Evolutionary conservation across 2,329 filamentous ascomycete genomes (phyloP), one percentile per base, ranked within the genome.

Genomic region (Colletotrichum spaethianum): DNA sequence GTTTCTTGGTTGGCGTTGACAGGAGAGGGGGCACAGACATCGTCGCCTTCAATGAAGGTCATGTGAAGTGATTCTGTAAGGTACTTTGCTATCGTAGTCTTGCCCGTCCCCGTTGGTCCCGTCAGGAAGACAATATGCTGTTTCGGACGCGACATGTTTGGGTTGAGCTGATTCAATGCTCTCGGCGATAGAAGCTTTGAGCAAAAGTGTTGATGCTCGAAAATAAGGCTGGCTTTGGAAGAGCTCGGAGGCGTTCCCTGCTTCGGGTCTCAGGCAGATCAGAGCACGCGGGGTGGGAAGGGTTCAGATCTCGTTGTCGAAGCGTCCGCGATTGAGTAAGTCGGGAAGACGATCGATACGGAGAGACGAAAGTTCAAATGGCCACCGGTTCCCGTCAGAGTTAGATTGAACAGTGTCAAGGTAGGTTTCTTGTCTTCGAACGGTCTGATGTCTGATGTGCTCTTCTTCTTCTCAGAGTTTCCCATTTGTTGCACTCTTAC

Each of bases 1-100:
- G 48, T 62, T 48, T 23, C 7, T 20, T 12, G 62, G 3, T 38
- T 2, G 31, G 3, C 8, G 23, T 12, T 23, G 2, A 53, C 16
- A 12, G 40, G 38, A n/a, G 52, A 16, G 38, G n/a, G 38, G 23
- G 33, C 61, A 82, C 85, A 75, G 84, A 91, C 89, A 81, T 91
- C 88, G 77, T 91, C 89, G 62, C 89, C 89, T 80, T 91, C 89
- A 31, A 91, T 82, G 76, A 86, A 91, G 28, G 87, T 87, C 52
- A 90, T 77, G 5, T 82, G 79, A 57, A 91, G 81, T 12, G 85
- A 78, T 8, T 84, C 80, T 44, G 87, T 85, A 3, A 91, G 79
- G 71, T 83, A 83, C 67, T 86, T 81, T 23, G 88, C 89, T 20
- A 91, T 84, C 2, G 89, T 91, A 55, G 88, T 90, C 81, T 91